phyloP scores from a whole-genome alignment of 129 eudicot species.

The Saposhnikovia divaricata region DNA sequence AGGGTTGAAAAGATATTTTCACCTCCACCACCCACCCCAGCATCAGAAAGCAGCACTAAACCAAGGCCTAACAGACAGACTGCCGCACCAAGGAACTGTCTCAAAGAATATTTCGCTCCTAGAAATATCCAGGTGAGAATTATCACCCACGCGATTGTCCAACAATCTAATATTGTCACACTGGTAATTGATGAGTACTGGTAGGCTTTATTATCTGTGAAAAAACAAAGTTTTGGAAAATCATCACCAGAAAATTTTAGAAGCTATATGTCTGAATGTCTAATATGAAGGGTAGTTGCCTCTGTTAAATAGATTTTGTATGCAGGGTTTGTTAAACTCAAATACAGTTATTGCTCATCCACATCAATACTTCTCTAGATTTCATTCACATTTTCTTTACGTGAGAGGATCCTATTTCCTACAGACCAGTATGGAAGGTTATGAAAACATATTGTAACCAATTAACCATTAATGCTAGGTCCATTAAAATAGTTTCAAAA shows the following conservation, averaged over 20 bases:
- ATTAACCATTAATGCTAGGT: not conserved
- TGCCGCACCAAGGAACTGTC: constrained; percentile 86
- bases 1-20: constrained; percentile 7
- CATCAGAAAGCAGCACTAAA: constrained; percentile 66
- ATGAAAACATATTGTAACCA: not conserved
- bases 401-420: no score
- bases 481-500: not conserved
- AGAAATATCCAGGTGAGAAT: constrained; percentile 68
- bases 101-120: constrained; percentile 53
- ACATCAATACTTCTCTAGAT: not conserved
- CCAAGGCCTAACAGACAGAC: constrained; percentile 62
- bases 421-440: no score
- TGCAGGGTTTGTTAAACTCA: not conserved
- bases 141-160: constrained; percentile 78
- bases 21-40: constrained; percentile 74
- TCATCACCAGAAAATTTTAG: not conserved
- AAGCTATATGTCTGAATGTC: not conserved
- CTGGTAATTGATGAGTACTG: constrained; percentile 83
- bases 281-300: not conserved
- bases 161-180: constrained; percentile 74
- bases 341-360: not conserved
- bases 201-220: constrained; percentile 65
- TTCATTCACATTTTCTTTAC: not conserved
- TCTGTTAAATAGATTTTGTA: not conserved
- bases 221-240: constrained; percentile 7